A percentile compares a stretch with the other conserved stretches of the same genome.
phyloP scores from a whole-genome alignment of 1,284 basidiomycete genomes.

The Trametes hirsuta region DNA sequence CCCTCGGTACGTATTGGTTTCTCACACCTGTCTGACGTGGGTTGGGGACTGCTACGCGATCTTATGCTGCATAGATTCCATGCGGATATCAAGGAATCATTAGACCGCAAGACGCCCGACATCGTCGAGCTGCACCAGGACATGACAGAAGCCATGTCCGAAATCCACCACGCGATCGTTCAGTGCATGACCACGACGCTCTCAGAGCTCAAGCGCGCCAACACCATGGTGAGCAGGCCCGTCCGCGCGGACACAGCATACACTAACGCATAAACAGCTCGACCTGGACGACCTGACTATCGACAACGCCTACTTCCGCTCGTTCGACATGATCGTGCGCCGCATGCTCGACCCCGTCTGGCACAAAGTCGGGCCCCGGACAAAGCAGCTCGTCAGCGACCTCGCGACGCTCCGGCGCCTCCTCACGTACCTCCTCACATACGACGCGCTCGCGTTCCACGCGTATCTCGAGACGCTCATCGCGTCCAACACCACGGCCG shows the following conservation, averaged over 20 bases:
- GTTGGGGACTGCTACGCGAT: neutral
- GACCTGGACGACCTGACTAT: constrained; percentile 94
- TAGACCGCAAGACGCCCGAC: constrained; percentile 85
- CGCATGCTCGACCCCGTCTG: constrained; percentile 92
- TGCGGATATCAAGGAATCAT: constrained; percentile 78
- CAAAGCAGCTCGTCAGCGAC: constrained; percentile 91
- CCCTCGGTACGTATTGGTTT: constrained; percentile 65
- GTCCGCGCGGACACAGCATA: neutral
- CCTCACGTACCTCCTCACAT: constrained; percentile 84
- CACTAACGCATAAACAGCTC: constrained; percentile 54
- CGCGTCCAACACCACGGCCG: constrained; percentile 67
- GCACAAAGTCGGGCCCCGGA: constrained; percentile 94
- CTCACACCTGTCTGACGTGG: too few species aligned
- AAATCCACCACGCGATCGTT: constrained; percentile 92
- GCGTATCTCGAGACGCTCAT: constrained; percentile 91
- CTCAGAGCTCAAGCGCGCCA: constrained; percentile 88
- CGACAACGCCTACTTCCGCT: constrained; percentile 93
- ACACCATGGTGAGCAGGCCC: constrained; percentile 61
- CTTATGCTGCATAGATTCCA: constrained; percentile 72
- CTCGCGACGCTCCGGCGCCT: constrained; percentile 86
- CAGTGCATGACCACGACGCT: constrained; percentile 95
- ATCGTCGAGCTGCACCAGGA: constrained; percentile 92
- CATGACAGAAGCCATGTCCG: constrained; percentile 84
- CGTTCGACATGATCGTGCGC: constrained; percentile 90
- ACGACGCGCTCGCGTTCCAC: constrained; percentile 91